Evolutionary conservation across 345 rosid genomes (phyloP).

Genomic region (Bruguiera sexangula): DNA sequence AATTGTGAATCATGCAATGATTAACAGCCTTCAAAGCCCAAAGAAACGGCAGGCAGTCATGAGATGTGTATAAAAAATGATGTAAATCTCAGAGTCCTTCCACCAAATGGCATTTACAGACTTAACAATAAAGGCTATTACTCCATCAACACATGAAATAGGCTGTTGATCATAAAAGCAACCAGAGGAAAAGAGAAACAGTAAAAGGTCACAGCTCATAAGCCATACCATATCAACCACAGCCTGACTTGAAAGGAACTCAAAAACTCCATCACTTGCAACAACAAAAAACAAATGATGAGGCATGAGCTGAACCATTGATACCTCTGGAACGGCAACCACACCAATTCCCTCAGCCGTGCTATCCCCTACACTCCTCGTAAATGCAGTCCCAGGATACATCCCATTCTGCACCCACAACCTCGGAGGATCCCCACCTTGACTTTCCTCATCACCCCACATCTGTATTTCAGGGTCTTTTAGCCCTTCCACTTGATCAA

Average conservation of each 20-base stretch:
- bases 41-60: not conserved
- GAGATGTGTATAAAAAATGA: too few relatives aligned
- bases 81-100: too few relatives aligned
- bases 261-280: slow-evolving; percentile 97
- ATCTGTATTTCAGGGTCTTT: slow-evolving; percentile 79
- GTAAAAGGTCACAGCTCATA: not conserved
- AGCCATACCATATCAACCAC: slow-evolving; percentile 76
- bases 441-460: slow-evolving; percentile 87
- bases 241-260: slow-evolving; percentile 86
- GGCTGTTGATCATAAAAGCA: not conserved
- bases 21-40: not conserved
- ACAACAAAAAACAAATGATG: slow-evolving; percentile 79
- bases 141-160: slow-evolving; percentile 4
- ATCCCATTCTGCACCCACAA: slow-evolving; percentile 87
- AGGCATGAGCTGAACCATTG: slow-evolving; percentile 53
- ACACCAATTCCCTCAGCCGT: slow-evolving; percentile 90
- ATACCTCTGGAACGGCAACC: slow-evolving; percentile 77
- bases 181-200: not conserved
- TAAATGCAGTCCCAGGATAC: slow-evolving; percentile 96
- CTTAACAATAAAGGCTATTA: not conserved
- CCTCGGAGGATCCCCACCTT: slow-evolving; percentile 95
- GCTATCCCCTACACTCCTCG: slow-evolving; percentile 85
- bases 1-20: not conserved
- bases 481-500: slow-evolving; percentile 92
- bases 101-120: too few relatives aligned